Evolutionary conservation across 2,329 filamentous ascomycete species (phyloP).

Genomic region (Alternaria sp.): DNA sequence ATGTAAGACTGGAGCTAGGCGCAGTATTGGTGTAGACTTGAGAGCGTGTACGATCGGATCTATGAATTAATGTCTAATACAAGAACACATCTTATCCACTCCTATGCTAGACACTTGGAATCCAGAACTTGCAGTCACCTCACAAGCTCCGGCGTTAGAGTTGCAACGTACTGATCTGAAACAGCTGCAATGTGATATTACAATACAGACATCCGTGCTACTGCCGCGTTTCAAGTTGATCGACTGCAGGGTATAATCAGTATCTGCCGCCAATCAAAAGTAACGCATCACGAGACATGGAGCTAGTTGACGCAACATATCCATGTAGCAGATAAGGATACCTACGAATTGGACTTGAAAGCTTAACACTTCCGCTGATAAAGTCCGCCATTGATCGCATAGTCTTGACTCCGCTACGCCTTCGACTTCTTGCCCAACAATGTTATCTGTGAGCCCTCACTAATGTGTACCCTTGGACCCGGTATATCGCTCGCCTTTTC

Average conservation of each 20-base stretch:
- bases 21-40: neutral
- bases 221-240: too few relatives aligned
- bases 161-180: neutral
- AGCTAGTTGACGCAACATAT: neutral
- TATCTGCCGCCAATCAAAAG: neutral
- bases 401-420: neutral
- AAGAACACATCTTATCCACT: neutral
- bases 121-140: neutral
- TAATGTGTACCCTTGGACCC: conserved; percentile 30
- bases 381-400: neutral
- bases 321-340: neutral
- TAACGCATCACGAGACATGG: neutral
- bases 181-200: neutral
- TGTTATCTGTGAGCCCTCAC: conserved; percentile 31
- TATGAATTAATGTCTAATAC: neutral
- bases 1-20: neutral
- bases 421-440: conserved; percentile 26
- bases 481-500: conserved; percentile 20
- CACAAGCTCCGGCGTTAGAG: neutral
- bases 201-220: neutral
- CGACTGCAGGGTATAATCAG: neutral
- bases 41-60: too few relatives aligned
- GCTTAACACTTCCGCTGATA: neutral
- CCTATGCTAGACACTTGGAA: neutral
- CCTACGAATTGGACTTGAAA: neutral